Conservation (phyloP, 192 early-diverging fungal genomes). For the Linnemannia zychae region DNA sequence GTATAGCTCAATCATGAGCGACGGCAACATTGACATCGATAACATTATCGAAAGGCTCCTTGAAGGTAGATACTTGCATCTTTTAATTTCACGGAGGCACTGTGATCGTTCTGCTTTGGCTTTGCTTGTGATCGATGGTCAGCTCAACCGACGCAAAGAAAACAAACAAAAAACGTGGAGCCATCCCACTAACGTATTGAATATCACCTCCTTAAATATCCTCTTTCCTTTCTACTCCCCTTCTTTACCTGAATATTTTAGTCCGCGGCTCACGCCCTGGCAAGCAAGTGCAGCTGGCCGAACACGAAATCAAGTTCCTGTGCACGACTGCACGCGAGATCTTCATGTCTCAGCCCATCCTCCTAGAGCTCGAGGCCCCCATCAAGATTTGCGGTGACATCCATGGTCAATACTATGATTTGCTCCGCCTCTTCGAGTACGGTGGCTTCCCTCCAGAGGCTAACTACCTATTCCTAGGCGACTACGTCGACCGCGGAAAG, state of each 20-base stretch:
- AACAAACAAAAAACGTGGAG: background rate
- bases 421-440: slow-evolving; percentile 96
- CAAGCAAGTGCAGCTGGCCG: slow-evolving; percentile 95
- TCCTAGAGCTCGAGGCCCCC: slow-evolving; percentile 94
- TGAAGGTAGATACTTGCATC: slow-evolving; percentile 76
- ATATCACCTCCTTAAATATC: slow-evolving; percentile 17
- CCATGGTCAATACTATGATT: slow-evolving; percentile 98
- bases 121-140: background rate
- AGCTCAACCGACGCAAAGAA: background rate
- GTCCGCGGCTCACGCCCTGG: slow-evolving; percentile 96
- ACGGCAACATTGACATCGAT: slow-evolving; percentile 83
- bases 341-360: slow-evolving; percentile 92
- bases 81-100: background rate
- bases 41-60: slow-evolving; percentile 90
- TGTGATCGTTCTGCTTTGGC: background rate
- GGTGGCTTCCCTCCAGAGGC: slow-evolving; percentile 98
- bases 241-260: slow-evolving; percentile 41
- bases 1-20: slow-evolving; percentile 51
- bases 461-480: slow-evolving; percentile 98
- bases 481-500: slow-evolving; percentile 98
- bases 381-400: slow-evolving; percentile 96
- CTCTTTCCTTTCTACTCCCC: background rate
- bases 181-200: background rate
- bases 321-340: slow-evolving; percentile 96
- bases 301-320: slow-evolving; percentile 94